Base-by-base conservation (phyloP, 192 early-diverging fungal species). In the Entophlyctis luteolus region DNA sequence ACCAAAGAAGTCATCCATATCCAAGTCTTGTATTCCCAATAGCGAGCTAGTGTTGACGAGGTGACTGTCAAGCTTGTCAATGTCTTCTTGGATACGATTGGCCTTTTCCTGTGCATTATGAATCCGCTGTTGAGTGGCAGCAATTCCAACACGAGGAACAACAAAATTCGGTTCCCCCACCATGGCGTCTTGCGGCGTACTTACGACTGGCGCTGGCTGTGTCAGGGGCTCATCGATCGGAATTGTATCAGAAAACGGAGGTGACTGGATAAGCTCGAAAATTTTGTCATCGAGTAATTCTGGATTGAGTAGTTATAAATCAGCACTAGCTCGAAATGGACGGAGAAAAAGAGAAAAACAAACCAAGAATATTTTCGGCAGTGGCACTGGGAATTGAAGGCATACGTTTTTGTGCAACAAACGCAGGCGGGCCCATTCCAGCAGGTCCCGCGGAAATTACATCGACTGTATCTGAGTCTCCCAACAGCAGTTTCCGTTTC, bases 1-100 rank as follows among this genome's bases (percentile, higher is more conserved):
- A 16, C 54, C 54, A 55, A 68, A 58, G 16, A 68, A 59, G 22
- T 68, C 67, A 10, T 68, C 54, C 55, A 68, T 63, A 63, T 63
- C 32, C 46, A 63, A 49, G 20, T 63, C 67, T 10, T 68, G 55
- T 12, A 68, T 58, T 22, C 67, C 67, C 39, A 68, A 48, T 20
- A 68, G 28, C 16, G 53, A 31, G 35, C 46, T 58, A 12, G 67
- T 56, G 34, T 42, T 58, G 20, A 57, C 22, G 12, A 70, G 45
- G 37, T 74, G 80, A 49, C 76, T 71, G 54, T 78, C 71, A 1
- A 81, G 59, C 29, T 76, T 42, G 33, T 81, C 76, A 48, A 81
- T 78, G 39, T 78, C 65, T 20, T 78, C 74, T 27, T 67, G 67
- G n/a, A 81, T 75, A 20, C 50, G 32, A 33, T 65, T 29, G 8